phyloP scores from a whole-genome alignment of 306 rosid genomes.

The Gillenia trifoliata region DNA sequence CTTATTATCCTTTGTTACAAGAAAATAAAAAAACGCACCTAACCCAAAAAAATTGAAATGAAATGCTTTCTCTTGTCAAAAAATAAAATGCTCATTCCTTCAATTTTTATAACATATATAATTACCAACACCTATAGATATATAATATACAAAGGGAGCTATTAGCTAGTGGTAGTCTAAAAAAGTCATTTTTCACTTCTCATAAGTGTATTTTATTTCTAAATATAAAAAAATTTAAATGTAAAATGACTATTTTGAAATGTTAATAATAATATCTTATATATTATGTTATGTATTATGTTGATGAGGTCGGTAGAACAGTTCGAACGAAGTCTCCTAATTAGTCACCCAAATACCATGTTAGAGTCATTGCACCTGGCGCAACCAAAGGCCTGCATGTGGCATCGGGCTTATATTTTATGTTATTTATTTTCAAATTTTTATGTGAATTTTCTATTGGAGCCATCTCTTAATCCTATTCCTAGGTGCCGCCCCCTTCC shows the following conservation, averaged over 20 bases:
- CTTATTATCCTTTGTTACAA: not conserved
- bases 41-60: not conserved
- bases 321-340: slow-evolving; percentile 17
- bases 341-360: slow-evolving; percentile 28
- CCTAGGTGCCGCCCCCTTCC: slow-evolving; percentile 64
- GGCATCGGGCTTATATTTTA: slow-evolving; percentile 24
- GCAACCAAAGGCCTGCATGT: slow-evolving; percentile 42
- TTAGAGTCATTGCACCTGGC: slow-evolving; percentile 58
- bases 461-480: slow-evolving; percentile 25
- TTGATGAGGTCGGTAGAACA: slow-evolving; percentile 33
- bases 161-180: not conserved
- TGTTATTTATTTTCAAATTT: not conserved
- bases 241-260: no score
- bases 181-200: not conserved
- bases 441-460: not conserved
- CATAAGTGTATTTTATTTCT: no score
- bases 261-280: no score
- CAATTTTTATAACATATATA: not conserved
- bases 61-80: not conserved
- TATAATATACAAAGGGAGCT: not conserved
- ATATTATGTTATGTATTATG: slow-evolving; percentile 14
- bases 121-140: slow-evolving; percentile 11
- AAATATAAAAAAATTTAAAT: no score
- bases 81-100: slow-evolving; percentile 1
- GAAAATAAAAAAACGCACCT: not conserved